phyloP scores from a whole-genome alignment of 106 monocot genomes.

The Acanthochlamys bracteata region DNA sequence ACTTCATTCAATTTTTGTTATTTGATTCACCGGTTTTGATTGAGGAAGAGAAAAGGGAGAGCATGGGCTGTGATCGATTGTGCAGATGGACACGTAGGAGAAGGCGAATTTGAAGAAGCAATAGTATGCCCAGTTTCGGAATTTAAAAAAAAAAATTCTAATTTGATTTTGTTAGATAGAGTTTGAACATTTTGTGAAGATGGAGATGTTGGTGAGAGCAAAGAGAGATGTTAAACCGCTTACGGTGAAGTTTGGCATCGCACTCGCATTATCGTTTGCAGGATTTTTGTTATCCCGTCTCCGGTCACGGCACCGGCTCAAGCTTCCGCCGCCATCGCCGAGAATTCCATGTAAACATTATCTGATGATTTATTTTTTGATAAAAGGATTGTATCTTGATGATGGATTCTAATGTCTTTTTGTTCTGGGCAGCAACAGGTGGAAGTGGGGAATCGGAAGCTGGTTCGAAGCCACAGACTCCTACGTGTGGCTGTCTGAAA shows the following conservation, averaged over 20 bases:
- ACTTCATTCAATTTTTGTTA: not conserved
- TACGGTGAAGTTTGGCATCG: conserved; percentile 28
- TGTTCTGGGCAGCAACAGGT: not conserved
- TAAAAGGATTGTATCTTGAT: not conserved
- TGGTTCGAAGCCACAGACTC: conserved; percentile 1
- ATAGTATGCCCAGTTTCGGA: not conserved
- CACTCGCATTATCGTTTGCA: conserved; percentile 39
- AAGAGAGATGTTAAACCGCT: conserved; percentile 24
- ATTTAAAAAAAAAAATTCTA: not conserved
- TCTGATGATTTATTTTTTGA: not conserved
- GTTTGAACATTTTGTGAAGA: not conserved
- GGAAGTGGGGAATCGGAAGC: not conserved
- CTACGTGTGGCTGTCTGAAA: conserved; percentile 20
- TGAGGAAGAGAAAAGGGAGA: not conserved
- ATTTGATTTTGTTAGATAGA: not conserved
- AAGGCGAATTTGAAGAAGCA: conserved; percentile 1
- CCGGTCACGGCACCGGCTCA: conserved; percentile 4
- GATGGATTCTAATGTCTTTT: not conserved
- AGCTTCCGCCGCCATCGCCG: not conserved
- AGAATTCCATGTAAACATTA: not conserved
- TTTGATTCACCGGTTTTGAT: not conserved
- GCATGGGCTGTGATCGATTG: conserved; percentile 2
- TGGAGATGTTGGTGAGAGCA: conserved; percentile 14
- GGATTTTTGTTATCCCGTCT: conserved; percentile 34
- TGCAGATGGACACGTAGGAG: conserved; percentile 4